Conservation (phyloP, 805 yeast species). For the Ogataea allantospora region DNA sequence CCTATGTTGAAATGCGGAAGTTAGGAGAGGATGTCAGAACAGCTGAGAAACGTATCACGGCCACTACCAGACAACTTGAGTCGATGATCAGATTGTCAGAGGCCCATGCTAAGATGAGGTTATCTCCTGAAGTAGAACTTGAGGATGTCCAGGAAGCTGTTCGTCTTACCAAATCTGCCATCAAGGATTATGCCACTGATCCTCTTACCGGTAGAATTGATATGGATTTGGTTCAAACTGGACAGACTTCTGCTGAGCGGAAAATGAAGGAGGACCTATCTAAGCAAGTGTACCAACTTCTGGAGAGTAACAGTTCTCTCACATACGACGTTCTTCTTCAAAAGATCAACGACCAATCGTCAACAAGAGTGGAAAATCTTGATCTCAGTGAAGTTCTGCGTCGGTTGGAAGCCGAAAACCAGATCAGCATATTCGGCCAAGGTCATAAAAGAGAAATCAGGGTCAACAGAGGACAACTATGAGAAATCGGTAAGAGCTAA, state of each 20-base stretch:
- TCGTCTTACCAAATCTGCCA: slow-evolving; percentile 86
- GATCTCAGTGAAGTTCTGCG: slow-evolving; percentile 69
- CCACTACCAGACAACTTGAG: slow-evolving; percentile 96
- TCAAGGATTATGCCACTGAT: slow-evolving; percentile 97
- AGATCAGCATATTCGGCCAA: slow-evolving; percentile 66
- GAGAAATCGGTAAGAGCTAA: slow-evolving; percentile 1
- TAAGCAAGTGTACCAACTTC: slow-evolving; percentile 53
- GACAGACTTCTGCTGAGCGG: slow-evolving; percentile 86
- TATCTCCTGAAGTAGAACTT: slow-evolving; percentile 66
- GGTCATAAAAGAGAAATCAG: slow-evolving; percentile 63
- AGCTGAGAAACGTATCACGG: slow-evolving; percentile 89
- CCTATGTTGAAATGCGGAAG: slow-evolving; percentile 91
- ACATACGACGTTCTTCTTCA: slow-evolving; percentile 58
- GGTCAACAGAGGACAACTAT: slow-evolving; percentile 16
- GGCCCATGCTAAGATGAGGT: slow-evolving; percentile 96
- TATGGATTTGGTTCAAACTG: slow-evolving; percentile 96
- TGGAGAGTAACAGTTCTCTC: slow-evolving; percentile 52
- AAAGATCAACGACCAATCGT: slow-evolving; percentile 63
- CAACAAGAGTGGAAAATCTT: slow-evolving; percentile 62
- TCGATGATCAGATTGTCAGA: slow-evolving; percentile 92
- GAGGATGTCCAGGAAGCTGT: slow-evolving; percentile 92
- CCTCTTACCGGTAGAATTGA: slow-evolving; percentile 96
- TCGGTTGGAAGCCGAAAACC: slow-evolving; percentile 69
- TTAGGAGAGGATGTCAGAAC: slow-evolving; percentile 88
- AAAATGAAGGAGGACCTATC: slow-evolving; percentile 69